Conservation (phyloP, 768 basidiomycete genomes). For the Phaeotremella skinneri region DNA sequence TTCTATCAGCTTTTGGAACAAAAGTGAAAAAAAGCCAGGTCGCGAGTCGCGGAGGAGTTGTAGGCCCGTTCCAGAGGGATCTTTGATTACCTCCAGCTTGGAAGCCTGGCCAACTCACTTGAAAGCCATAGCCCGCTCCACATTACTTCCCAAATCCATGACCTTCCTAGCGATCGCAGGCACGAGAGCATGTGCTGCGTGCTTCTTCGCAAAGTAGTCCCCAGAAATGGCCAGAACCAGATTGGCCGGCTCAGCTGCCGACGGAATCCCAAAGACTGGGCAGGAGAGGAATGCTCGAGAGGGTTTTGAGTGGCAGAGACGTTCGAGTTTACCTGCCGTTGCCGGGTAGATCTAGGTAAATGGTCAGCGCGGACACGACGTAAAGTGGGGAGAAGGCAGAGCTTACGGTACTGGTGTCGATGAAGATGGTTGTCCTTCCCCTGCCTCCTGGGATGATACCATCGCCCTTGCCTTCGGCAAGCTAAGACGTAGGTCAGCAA, state of each 20-base stretch:
- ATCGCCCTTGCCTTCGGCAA: conserved; percentile 49
- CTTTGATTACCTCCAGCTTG: conserved; percentile 12
- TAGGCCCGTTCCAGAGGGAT: neutral
- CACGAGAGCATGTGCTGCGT: conserved; percentile 71
- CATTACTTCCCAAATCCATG: conserved; percentile 75
- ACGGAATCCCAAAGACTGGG: conserved; percentile 71
- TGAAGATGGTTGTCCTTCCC: conserved; percentile 66
- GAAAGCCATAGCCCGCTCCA: conserved; percentile 60
- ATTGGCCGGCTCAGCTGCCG: conserved; percentile 63
- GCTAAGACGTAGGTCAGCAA: conserved; percentile 7
- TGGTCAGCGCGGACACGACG: conserved; percentile 3
- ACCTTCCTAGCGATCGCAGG: conserved; percentile 72
- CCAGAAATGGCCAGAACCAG: conserved; percentile 77
- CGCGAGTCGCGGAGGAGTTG: neutral
- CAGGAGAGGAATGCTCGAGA: conserved; percentile 67
- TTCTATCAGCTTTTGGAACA: conserved; percentile 58
- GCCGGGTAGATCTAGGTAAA: conserved; percentile 45
- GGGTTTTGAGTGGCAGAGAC: conserved; percentile 60
- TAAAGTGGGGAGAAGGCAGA: neutral
- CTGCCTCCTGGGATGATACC: conserved; percentile 41
- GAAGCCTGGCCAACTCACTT: no score
- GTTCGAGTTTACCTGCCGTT: conserved; percentile 59
- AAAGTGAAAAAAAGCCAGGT: neutral
- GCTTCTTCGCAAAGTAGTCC: conserved; percentile 76
- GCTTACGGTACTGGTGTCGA: conserved; percentile 78